These are phyloP conservation scores for Talaromyces sp. DNA, from an alignment of 2,329 filamentous ascomycete species.

Conservation along the genomic window DNA sequence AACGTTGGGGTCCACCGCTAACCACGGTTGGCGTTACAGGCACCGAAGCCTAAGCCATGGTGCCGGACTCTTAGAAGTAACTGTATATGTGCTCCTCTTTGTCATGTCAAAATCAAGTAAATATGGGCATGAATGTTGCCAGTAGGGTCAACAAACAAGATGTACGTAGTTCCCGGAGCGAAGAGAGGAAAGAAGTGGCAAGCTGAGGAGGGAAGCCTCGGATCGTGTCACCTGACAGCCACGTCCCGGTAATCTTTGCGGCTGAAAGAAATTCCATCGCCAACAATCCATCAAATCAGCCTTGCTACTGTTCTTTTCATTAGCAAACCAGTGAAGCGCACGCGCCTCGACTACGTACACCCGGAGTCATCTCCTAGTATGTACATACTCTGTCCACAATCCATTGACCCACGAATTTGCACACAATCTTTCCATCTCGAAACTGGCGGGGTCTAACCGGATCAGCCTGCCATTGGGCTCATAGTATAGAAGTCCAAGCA, in stretches of 20 bases:
- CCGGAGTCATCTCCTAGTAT: background rate
- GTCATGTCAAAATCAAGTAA: background rate
- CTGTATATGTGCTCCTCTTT: background rate
- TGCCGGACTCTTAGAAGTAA: background rate
- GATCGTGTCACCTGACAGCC: constrained; percentile 15
- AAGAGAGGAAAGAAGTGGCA: background rate
- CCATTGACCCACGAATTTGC: background rate
- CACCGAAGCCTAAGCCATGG: background rate
- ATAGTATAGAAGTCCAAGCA: background rate
- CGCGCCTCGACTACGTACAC: background rate
- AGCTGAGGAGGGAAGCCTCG: background rate
- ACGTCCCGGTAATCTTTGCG: background rate
- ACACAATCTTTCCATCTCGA: background rate
- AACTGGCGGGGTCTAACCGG: background rate
- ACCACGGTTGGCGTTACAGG: background rate
- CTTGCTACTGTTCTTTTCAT: background rate
- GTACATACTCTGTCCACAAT: background rate
- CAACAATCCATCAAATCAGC: constrained; percentile 1
- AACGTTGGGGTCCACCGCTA: background rate
- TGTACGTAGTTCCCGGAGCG: background rate
- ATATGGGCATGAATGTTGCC: background rate
- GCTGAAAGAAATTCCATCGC: constrained; percentile 2
- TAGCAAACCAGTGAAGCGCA: background rate
- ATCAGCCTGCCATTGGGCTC: background rate
- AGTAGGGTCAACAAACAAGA: background rate